phyloP scores from a whole-genome alignment of 495 filamentous ascomycete genomes.

The Penicillium bialowiezense region DNA sequence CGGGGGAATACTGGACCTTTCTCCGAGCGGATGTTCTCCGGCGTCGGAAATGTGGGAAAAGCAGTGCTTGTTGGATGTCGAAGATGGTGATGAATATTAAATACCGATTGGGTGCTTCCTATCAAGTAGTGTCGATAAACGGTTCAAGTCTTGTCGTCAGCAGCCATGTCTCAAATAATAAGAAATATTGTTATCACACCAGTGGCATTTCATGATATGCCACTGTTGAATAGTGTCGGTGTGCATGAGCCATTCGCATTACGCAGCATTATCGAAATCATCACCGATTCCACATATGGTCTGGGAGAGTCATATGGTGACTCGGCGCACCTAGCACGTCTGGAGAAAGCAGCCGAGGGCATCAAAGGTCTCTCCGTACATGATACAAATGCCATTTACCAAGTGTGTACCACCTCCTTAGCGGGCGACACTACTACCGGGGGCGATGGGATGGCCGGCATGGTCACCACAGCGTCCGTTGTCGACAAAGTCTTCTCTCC shows the following conservation, averaged over 20 bases:
- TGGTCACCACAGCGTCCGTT: conserved; percentile 2
- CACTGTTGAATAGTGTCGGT: conserved; percentile 5
- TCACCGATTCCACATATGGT: conserved; percentile 2
- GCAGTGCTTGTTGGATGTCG: background rate
- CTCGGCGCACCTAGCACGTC: background rate
- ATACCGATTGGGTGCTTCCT: background rate
- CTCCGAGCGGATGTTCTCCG: background rate
- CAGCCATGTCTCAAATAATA: background rate
- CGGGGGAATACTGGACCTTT: background rate
- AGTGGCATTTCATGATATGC: conserved; percentile 1
- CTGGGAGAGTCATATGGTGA: background rate
- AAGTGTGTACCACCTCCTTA: background rate
- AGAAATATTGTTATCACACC: background rate
- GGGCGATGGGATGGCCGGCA: background rate
- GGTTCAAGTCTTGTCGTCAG: background rate
- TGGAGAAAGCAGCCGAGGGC: background rate
- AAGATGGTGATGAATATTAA: background rate
- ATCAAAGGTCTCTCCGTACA: background rate
- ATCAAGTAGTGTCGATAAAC: background rate
- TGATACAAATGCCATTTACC: background rate
- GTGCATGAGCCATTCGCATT: conserved; percentile 7
- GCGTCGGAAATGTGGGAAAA: background rate
- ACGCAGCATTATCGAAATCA: conserved; percentile 2
- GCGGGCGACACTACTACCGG: background rate
- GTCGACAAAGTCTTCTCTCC: conserved; percentile 2